Percentiles rank a stretch among this genome's conserved stretches.
Conservation (phyloP, 2,329 filamentous ascomycete species). For the Blastomyces gilchristii region DNA sequence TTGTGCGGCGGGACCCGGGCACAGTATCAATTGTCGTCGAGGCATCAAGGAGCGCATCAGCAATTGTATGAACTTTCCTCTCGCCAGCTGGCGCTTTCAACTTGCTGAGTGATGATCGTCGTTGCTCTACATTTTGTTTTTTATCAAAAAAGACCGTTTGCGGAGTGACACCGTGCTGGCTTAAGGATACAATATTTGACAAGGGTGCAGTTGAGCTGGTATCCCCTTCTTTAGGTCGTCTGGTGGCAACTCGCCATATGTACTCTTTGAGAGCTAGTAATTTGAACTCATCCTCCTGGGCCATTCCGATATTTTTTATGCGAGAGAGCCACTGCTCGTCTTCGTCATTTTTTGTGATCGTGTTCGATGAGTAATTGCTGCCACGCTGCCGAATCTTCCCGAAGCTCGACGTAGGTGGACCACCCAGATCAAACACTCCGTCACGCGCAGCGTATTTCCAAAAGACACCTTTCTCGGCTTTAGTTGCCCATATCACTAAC, state of each 20-base stretch:
- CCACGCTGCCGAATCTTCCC: constrained; percentile 45
- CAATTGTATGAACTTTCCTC: constrained; percentile 61
- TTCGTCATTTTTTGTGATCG: constrained; percentile 69
- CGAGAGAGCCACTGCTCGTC: constrained; percentile 89
- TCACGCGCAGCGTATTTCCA: constrained; percentile 70
- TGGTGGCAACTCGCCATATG: constrained; percentile 73
- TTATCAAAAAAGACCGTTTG: constrained; percentile 93
- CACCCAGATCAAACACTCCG: constrained; percentile 57
- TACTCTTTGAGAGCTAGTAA: constrained; percentile 78
- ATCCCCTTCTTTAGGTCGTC: constrained; percentile 48
- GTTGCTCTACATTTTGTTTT: constrained; percentile 44
- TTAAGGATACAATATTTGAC: constrained; percentile 63
- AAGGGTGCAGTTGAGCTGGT: constrained; percentile 35
- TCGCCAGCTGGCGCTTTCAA: constrained; percentile 25
- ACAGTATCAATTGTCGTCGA: constrained; percentile 71
- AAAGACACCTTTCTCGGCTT: constrained; percentile 70
- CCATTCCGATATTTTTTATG: constrained; percentile 72
- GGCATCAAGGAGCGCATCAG: constrained; percentile 83
- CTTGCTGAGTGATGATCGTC: constrained; percentile 20
- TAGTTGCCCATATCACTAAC: constrained; percentile 73
- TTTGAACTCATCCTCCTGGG: constrained; percentile 77
- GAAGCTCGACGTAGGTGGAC: constrained; percentile 46
- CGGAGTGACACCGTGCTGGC: constrained; percentile 64
- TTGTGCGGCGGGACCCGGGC: constrained; percentile 40
- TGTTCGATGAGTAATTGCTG: constrained; percentile 41